Evolutionary conservation across 306 rosid genomes (phyloP), one percentile per base, ranked within the genome.

Genomic region (Cajanus cajan): DNA sequence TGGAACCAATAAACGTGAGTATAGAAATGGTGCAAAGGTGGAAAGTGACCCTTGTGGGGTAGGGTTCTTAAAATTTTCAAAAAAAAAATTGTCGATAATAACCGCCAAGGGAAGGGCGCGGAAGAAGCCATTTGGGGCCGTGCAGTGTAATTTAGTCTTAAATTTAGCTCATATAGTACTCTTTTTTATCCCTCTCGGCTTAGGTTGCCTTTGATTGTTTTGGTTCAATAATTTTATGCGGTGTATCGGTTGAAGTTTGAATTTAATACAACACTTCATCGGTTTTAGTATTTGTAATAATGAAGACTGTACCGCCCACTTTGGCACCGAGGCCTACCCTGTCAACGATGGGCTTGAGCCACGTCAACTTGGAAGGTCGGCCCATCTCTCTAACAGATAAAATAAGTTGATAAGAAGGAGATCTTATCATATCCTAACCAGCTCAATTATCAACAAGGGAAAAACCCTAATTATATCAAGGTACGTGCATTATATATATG

Each of bases 1-100:
- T 19, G 50, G 55, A 67, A 74, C 77, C 82, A 83, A 76, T 79
- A 85, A 87, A 65, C 71, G 63, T 48, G 79, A 50, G 74, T 31
- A 68, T 44, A 71, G 71, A 81, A 82, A 73, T 71, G 59, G 62
- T 6, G 69, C 74, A 31, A 76, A 71, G 12, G 47, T 39, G 39
- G 72, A 57, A 73, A 78, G 72, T 5, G 79, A 22, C 47, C 10
- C 4, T 2, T 1, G 68, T 78, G 84, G 82, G 86, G 71, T 47
- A 54, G 77, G 83, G 79, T 21, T 34, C 72, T 58, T 8, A 14
- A 62, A 71, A 43, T 4, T 74, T 83, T 83, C 14, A n/a, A n/a
- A 66, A 83, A 73, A 39, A 7, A 5, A 1, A 9, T 36, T 59
- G 10, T 70, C 9, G 8, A 25, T 31, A 7, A 55, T 36, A 37